Evolutionary conservation across 1,284 basidiomycete species (phyloP), one percentile per base, ranked within the genome.

Genomic region (Cerrena zonata): DNA sequence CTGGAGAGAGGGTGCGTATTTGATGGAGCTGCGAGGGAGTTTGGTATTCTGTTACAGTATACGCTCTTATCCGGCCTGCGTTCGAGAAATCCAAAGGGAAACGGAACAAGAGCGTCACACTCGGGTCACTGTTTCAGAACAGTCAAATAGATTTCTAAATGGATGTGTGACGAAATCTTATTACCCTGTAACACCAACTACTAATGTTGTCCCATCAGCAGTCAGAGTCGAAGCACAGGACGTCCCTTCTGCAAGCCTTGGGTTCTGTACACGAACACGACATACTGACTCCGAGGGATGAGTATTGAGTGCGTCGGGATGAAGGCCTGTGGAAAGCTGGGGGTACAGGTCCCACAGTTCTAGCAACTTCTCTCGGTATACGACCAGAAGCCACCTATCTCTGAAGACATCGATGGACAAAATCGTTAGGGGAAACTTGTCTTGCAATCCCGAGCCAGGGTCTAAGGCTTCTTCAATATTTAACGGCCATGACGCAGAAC

Each of bases 201-300:
- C 55, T 11, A 61, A 50, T 2, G 54, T 36, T 18, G 47, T 25
- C 1, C 50, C 48, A 18, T 52, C 39, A 5, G 49, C 40, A 47
- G 68, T 63, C n/a, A 69, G 44, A 10, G 54, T 55, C 23, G 64
- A 59, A n/a, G 56, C 56, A 26, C 64, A 61, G 3, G 70, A 69
- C 13, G 65, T 57, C 56, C 59, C 68, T 1, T 22, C 53, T 41
- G 27, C 55, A 11, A 26, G 10, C 2, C 39, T 40, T 48, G 38
- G 34, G 15, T 52, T 4, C 36, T 19, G 34, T 25, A 18, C 10
- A 49, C 50, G 37, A 25, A 50, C 34, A 48, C 48, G n/a, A 46
- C 50, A 40, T 34, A 42, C 18, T 26, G 40, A 22, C 42, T 26
- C 37, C 21, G 12, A 12, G 13, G 12, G 26, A 46, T 41, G 30